Percentiles rank a stretch among this genome's conserved stretches.
Conservation (phyloP, 768 basidiomycete genomes). For the Asterophora parasitica region DNA sequence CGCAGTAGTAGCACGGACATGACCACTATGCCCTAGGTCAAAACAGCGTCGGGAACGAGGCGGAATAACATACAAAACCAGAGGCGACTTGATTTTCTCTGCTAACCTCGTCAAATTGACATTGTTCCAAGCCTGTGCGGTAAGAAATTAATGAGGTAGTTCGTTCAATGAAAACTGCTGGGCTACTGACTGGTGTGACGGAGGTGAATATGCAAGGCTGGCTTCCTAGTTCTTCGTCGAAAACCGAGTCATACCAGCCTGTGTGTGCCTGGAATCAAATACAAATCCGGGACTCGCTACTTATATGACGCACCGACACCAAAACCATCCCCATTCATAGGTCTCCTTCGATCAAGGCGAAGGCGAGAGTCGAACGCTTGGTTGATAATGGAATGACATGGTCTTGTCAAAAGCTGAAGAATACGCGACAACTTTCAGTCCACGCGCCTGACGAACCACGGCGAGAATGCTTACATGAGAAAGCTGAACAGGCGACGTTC, state of each 20-base stretch:
- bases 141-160: neutral
- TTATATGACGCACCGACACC: conserved; percentile 70
- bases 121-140: conserved; percentile 93
- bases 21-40: conserved; percentile 45
- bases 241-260: conserved; percentile 94
- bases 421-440: conserved; percentile 7
- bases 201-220: conserved; percentile 97
- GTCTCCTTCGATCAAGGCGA: conserved; percentile 71
- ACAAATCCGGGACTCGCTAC: neutral
- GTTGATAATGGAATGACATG: conserved; percentile 94
- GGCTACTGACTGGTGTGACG: conserved; percentile 73
- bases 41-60: neutral
- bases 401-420: conserved; percentile 78
- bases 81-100: conserved; percentile 93
- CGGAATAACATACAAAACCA: conserved; percentile 72
- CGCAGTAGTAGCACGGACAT: conserved; percentile 91
- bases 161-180: neutral
- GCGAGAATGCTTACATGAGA: conserved; percentile 57
- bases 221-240: conserved; percentile 75
- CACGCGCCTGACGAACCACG: conserved; percentile 1
- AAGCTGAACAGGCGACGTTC: conserved; percentile 87
- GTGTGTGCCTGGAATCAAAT: neutral
- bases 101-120: conserved; percentile 89
- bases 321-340: conserved; percentile 96
- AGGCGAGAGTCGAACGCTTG: conserved; percentile 95